Base-by-base conservation (phyloP, 768 basidiomycete genomes). In the Dictyophora rubrovolvata region DNA sequence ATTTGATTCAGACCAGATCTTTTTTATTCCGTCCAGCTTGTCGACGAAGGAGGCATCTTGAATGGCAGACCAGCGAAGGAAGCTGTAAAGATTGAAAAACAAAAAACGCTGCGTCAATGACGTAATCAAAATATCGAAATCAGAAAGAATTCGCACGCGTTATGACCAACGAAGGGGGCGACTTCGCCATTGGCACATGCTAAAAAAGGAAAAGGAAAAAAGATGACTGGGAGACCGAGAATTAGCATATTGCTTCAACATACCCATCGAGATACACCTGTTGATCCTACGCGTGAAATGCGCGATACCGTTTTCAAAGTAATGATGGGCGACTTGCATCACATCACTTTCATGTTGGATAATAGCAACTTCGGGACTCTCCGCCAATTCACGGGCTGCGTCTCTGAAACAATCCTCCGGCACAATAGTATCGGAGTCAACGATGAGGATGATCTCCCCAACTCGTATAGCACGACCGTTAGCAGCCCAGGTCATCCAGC, bases 361-460 rank as follows among this genome's bases (percentile, higher is more conserved):
- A 72, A 95, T 91, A 1, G 83, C 89, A 34, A 93, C 82, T 48
- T 91, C 85, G 0, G 87, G 89, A 63, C 85, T 86, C 70, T 87
- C 85, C 17, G 81, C 74, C 60, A 95, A 77, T 68, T 95, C 92
- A 42, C 88, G 82, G 5, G 89, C 91, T 0, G 92, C 92, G 72
- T 93, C 91, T 58, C 89, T 79, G 69, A 95, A 84, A 68, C 90
- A 94, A 68, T 94, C 93, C 76, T 87, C 87, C 5, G 90, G 89
- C 18, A 87, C 84, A 60, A 87, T 74, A 17, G 86, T 85, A 67
- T 89, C 87, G 14, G 90, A 86, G 68, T 94, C 87, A 63, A 93
- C 83, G 59, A 93, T 78, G 52, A 94, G 77, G 61, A 93, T 82
- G 64, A 93, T 69, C 59, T 88, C 87, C 10, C 88, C 89, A 20